Evolutionary conservation across 352 stramenopile species (phyloP).

Genomic region (Albugo laibachii): DNA sequence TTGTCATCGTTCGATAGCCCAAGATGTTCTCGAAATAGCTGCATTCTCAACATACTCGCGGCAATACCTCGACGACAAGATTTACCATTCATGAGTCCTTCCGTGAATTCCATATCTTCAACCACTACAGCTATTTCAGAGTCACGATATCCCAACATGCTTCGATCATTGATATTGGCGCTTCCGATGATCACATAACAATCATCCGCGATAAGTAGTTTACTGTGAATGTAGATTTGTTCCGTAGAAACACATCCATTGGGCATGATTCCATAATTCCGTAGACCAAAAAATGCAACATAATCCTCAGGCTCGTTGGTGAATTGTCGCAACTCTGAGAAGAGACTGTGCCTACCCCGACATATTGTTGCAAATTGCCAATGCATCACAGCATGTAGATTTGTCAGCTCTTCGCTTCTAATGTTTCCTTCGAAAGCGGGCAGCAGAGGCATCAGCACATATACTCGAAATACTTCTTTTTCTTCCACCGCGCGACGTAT

Average conservation of each 20-base stretch:
- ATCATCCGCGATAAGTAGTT: constrained; percentile 83
- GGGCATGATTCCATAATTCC: constrained; percentile 64
- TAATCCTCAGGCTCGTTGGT: constrained; percentile 52
- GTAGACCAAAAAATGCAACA: constrained; percentile 66
- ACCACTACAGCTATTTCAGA: constrained; percentile 74
- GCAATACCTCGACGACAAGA: constrained; percentile 36
- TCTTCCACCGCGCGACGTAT: constrained; percentile 53
- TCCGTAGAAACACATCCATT: constrained; percentile 65
- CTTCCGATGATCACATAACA: constrained; percentile 79
- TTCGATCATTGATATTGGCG: constrained; percentile 92
- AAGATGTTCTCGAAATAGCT: constrained; percentile 70
- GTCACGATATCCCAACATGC: constrained; percentile 82
- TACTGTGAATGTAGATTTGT: constrained; percentile 87
- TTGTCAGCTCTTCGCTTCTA: constrained; percentile 59
- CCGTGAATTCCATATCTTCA: constrained; percentile 64
- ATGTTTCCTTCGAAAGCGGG: constrained; percentile 74
- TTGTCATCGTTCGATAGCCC: constrained; percentile 36
- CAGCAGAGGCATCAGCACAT: constrained; percentile 70
- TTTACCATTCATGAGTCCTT: constrained; percentile 54
- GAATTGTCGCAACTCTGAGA: constrained; percentile 38
- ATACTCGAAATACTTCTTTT: constrained; percentile 60
- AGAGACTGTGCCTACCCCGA: constrained; percentile 54
- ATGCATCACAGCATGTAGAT: constrained; percentile 76
- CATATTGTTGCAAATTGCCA: constrained; percentile 80
- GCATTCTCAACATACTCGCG: constrained; percentile 41